Evolutionary conservation across 805 yeast species (phyloP).

Genomic region (Kodamaea lidongshanica): DNA sequence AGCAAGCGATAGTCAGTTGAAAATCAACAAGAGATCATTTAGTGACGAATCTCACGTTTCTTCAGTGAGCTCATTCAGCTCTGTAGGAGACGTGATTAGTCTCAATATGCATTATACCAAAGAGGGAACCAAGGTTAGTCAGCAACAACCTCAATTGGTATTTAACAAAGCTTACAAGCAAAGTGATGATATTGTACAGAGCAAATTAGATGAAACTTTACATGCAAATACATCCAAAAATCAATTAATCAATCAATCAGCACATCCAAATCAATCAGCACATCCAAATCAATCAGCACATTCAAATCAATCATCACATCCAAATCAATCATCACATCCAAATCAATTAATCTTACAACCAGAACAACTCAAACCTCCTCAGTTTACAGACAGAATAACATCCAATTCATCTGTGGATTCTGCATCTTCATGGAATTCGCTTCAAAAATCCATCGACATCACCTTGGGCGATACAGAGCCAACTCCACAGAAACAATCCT

Average conservation of each 20-base stretch:
- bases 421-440: constrained; percentile 22
- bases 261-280: too few species aligned
- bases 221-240: background rate
- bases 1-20: too few species aligned
- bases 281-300: too few species aligned
- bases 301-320: too few species aligned
- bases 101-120: too few species aligned
- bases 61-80: constrained; percentile 32
- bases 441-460: constrained; percentile 22
- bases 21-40: constrained; percentile 19
- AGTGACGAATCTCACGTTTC: constrained; percentile 35
- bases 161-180: too few species aligned
- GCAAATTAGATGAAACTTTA: background rate
- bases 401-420: too few species aligned
- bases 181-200: too few species aligned
- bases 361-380: background rate
- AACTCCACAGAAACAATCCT: constrained; percentile 2
- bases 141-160: too few species aligned
- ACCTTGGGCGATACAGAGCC: constrained; percentile 5
- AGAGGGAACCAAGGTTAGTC: too few species aligned
- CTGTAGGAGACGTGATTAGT: constrained; percentile 27
- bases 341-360: background rate
- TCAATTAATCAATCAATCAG: background rate
- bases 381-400: constrained; percentile 5
- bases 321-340: too few species aligned